phyloP scores from a whole-genome alignment of 2,329 filamentous ascomycete genomes.

The Hymenoscyphus salicellus region DNA sequence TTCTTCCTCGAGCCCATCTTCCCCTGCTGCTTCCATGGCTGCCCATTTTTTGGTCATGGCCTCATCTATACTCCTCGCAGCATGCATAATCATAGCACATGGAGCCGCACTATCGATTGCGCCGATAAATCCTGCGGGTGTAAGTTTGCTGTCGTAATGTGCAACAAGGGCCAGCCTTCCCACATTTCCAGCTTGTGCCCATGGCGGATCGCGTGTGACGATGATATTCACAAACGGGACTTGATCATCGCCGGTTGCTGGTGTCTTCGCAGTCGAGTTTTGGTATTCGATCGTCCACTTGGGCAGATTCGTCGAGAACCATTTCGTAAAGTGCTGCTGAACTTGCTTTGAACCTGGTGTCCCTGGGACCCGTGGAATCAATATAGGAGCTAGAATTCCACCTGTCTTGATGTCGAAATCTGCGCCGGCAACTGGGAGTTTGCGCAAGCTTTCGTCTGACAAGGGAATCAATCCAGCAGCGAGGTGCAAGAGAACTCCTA shows the following conservation, averaged over 20 bases:
- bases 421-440: slow-evolving; percentile 66
- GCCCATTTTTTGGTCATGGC: slow-evolving; percentile 81
- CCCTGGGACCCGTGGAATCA: slow-evolving; percentile 84
- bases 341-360: slow-evolving; percentile 71
- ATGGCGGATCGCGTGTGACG: slow-evolving; percentile 83
- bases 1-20: slow-evolving; percentile 64
- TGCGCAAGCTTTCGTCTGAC: slow-evolving; percentile 70
- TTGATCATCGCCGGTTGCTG: slow-evolving; percentile 64
- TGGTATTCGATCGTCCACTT: slow-evolving; percentile 79
- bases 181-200: slow-evolving; percentile 69
- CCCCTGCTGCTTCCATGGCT: slow-evolving; percentile 60
- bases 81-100: slow-evolving; percentile 89
- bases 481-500: slow-evolving; percentile 19
- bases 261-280: slow-evolving; percentile 84
- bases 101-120: slow-evolving; percentile 92
- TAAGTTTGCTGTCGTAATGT: slow-evolving; percentile 85
- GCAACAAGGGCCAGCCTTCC: slow-evolving; percentile 82
- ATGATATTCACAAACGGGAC: slow-evolving; percentile 87
- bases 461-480: slow-evolving; percentile 44
- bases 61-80: slow-evolving; percentile 73
- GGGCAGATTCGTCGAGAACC: slow-evolving; percentile 73
- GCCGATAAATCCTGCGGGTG: slow-evolving; percentile 83
- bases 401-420: slow-evolving; percentile 79
- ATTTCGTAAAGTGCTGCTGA: slow-evolving; percentile 78
- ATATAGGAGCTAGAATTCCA: slow-evolving; percentile 76